Conservation (phyloP, 495 filamentous ascomycete genomes). For the Hyaloscypha finlandica region DNA sequence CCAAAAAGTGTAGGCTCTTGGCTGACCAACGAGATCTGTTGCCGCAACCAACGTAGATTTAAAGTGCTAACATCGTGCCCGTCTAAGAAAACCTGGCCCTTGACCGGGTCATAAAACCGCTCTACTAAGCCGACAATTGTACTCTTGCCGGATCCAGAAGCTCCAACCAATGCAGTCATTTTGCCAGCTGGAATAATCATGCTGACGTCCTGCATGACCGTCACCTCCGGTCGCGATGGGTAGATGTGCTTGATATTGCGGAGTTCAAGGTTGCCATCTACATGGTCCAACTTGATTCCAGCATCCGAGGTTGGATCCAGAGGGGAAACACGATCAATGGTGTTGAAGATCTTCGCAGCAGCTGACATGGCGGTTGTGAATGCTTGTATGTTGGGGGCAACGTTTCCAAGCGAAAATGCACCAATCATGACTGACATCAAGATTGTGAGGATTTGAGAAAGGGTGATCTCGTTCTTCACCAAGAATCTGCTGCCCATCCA, state of each 20-base stretch:
- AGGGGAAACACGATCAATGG: conserved; percentile 88
- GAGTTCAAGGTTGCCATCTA: conserved; percentile 81
- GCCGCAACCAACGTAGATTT: conserved; percentile 89
- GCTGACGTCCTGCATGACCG: conserved; percentile 79
- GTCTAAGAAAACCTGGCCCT: conserved; percentile 77
- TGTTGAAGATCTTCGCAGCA: conserved; percentile 85
- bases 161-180: conserved; percentile 82
- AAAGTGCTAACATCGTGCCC: conserved; percentile 78
- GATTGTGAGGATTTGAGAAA: conserved; percentile 69
- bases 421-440: conserved; percentile 89
- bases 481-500: conserved; percentile 90
- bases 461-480: conserved; percentile 53
- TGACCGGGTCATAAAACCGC: conserved; percentile 88
- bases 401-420: conserved; percentile 87
- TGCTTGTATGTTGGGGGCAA: conserved; percentile 81
- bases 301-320: conserved; percentile 74
- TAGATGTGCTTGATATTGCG: conserved; percentile 88
- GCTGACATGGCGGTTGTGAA: conserved; percentile 82
- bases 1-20: conserved; percentile 83
- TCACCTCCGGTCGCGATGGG: conserved; percentile 86
- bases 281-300: conserved; percentile 68
- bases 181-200: conserved; percentile 82
- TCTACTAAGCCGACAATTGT: conserved; percentile 92
- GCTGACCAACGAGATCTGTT: conserved; percentile 87
- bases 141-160: conserved; percentile 87